Base-by-base conservation (phyloP, 345 rosid genomes). In the Eucalyptus polybractea region DNA sequence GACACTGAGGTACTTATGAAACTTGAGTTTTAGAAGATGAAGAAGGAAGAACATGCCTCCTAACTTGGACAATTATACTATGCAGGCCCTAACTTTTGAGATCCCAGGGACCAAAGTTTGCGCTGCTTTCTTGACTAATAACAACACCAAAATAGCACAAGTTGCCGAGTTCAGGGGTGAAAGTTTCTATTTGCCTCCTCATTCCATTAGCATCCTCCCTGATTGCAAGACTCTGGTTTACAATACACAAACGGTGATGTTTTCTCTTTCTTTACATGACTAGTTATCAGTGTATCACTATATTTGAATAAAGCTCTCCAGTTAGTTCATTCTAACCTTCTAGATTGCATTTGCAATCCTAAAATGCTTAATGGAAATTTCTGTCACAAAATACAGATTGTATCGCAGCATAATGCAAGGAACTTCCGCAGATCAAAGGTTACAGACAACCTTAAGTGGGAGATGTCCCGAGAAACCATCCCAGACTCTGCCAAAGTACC, bases 331-430 rank as follows among this genome's bases (percentile, higher is more conserved):
- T 76, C 47, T 76, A 25, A 40, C 42, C 47, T 76, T 19, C 85
- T 76, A 76, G 85, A 42, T 40, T 76, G 47, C 85, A 76, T 76
- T 76, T 76, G 15, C 24, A 76, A 76, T 76, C 85, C 47, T 40
- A 21, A 22, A 76, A 76, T 37, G 47, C 47, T 76, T 40, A 76
- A 76, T 51, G 5, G 85, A 76, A 76, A 76, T 60, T 29, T 88
- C 40, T 86, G 76, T 40, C 54, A 88, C 58, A 24, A 29, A 90
- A 81, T 89, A 45, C 94, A 96, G 99, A 92, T 96, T 88, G 91
- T 94, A 49, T 87, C 96, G 49, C 99, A 96, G 37, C 99, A 97
- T 87, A 97, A 93, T 88, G 24, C 94, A 8, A 97, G 99, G 90
- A 96, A 90, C 88, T 93, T 88, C 69, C 42, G 88, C 54, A 89